Evolutionary conservation across 495 filamentous ascomycete genomes (phyloP).

Genomic region (Penicillium goetzii): DNA sequence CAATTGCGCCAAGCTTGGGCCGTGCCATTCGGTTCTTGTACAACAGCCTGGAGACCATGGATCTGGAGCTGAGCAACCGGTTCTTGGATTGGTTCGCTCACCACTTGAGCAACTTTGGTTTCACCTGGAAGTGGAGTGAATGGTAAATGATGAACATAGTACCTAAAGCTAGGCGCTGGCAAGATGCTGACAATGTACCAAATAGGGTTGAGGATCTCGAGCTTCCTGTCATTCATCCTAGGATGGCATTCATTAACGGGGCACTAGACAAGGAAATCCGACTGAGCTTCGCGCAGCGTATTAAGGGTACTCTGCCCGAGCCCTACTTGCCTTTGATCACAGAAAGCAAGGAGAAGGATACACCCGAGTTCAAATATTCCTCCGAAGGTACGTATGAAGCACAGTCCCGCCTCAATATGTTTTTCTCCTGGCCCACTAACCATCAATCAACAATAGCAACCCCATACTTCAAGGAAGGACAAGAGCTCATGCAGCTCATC

Average conservation of each 20-base stretch:
- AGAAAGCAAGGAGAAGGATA: slow-evolving; percentile 88
- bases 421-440: not conserved
- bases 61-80: slow-evolving; percentile 81
- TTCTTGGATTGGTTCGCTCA: slow-evolving; percentile 99
- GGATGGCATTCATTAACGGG: slow-evolving; percentile 89
- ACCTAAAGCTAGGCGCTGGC: not conserved
- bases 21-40: slow-evolving; percentile 93
- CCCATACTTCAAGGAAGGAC: slow-evolving; percentile 79
- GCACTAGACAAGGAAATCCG: slow-evolving; percentile 96
- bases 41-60: slow-evolving; percentile 74
- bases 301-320: slow-evolving; percentile 89
- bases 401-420: not conserved
- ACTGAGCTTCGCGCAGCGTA: slow-evolving; percentile 92
- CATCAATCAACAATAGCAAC: slow-evolving; percentile 54
- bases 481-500: slow-evolving; percentile 76
- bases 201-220: slow-evolving; percentile 78
- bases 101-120: slow-evolving; percentile 97
- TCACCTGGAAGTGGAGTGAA: slow-evolving; percentile 99
- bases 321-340: slow-evolving; percentile 82
- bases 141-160: slow-evolving; percentile 59
- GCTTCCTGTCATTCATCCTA: slow-evolving; percentile 75
- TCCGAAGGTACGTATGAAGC: slow-evolving; percentile 63
- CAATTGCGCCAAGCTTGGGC: slow-evolving; percentile 93
- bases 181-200: slow-evolving; percentile 14
- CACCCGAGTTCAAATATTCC: slow-evolving; percentile 90